Conservation (phyloP, 2,329 filamentous ascomycete genomes). For the Fragosphaeria purpurea region DNA sequence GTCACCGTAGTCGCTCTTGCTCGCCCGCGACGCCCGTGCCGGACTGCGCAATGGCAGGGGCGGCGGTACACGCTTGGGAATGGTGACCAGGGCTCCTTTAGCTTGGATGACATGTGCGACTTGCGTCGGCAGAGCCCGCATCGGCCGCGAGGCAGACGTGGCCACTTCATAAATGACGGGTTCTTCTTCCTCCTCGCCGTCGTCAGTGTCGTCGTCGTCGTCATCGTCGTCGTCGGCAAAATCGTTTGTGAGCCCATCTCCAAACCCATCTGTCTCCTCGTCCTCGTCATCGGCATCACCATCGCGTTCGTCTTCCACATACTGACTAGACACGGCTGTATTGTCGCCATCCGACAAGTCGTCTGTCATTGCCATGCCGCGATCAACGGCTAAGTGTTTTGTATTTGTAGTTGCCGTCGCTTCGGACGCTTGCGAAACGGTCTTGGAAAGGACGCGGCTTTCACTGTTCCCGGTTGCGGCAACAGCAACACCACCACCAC, state of each 20-base stretch:
- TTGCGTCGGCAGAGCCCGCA: conserved; percentile 51
- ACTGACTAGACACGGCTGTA: conserved; percentile 12
- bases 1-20: conserved; percentile 52
- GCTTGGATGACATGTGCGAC: conserved; percentile 58
- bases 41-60: conserved; percentile 70
- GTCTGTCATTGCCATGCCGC: conserved; percentile 11
- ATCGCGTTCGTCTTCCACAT: conserved; percentile 20
- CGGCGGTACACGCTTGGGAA: conserved; percentile 69
- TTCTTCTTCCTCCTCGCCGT: conserved; percentile 47
- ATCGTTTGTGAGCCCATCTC: conserved; percentile 20
- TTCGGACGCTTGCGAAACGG: too few species aligned
- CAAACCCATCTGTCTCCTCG: conserved; percentile 39
- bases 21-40: conserved; percentile 45
- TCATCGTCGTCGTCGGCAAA: conserved; percentile 27
- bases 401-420: background rate
- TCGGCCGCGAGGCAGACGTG: conserved; percentile 43
- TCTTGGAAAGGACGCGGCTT: too few species aligned
- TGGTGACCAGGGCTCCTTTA: conserved; percentile 72
- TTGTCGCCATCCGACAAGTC: conserved; percentile 15
- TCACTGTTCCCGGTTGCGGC: too few species aligned
- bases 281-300: conserved; percentile 31
- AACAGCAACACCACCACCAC: background rate
- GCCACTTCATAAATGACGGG: conserved; percentile 60
- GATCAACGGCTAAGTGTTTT: conserved; percentile 3
- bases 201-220: conserved; percentile 39